phyloP scores from a whole-genome alignment of 768 basidiomycete genomes.

The Thelephora ganbajun region DNA sequence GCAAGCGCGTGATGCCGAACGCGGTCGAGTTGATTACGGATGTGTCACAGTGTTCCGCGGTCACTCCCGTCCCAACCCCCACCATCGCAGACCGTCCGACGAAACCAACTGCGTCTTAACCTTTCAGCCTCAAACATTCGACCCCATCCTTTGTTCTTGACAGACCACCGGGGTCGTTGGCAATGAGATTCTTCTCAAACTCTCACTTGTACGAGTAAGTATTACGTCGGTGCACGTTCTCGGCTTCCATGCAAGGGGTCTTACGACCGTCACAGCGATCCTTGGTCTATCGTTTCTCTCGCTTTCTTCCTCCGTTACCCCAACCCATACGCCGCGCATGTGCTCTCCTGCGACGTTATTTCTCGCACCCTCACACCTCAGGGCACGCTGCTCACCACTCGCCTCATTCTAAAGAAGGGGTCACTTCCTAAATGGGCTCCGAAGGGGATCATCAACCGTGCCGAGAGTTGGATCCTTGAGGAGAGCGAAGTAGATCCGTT shows the following conservation, averaged over 20 bases:
- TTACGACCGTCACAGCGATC: slow-evolving; percentile 44
- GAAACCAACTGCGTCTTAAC: too few relatives aligned
- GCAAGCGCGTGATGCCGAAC: too few relatives aligned
- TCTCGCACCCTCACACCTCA: slow-evolving; percentile 60
- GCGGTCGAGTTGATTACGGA: too few relatives aligned
- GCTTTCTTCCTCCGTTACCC: slow-evolving; percentile 95
- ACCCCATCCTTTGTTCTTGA: background rate
- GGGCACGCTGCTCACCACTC: slow-evolving; percentile 72
- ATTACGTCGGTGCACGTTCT: background rate
- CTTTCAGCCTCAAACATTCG: too few relatives aligned
- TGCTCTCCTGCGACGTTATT: slow-evolving; percentile 91
- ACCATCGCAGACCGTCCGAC: background rate
- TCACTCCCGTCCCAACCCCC: slow-evolving; percentile 1
- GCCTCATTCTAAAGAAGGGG: slow-evolving; percentile 86
- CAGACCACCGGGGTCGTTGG: slow-evolving; percentile 22
- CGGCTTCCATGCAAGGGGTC: background rate
- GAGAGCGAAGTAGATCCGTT: slow-evolving; percentile 87
- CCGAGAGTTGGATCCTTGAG: slow-evolving; percentile 91
- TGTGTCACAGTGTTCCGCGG: too few relatives aligned
- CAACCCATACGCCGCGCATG: slow-evolving; percentile 87
- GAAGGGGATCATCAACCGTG: slow-evolving; percentile 63
- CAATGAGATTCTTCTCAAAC: slow-evolving; percentile 41
- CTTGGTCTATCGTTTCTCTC: slow-evolving; percentile 84
- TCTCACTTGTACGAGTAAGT: slow-evolving; percentile 45
- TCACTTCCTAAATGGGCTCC: slow-evolving; percentile 89